Evolutionary conservation across 495 filamentous ascomycete species (phyloP), one percentile per base, ranked within the genome.

Genomic region (Aspergillus incahuasiensis): DNA sequence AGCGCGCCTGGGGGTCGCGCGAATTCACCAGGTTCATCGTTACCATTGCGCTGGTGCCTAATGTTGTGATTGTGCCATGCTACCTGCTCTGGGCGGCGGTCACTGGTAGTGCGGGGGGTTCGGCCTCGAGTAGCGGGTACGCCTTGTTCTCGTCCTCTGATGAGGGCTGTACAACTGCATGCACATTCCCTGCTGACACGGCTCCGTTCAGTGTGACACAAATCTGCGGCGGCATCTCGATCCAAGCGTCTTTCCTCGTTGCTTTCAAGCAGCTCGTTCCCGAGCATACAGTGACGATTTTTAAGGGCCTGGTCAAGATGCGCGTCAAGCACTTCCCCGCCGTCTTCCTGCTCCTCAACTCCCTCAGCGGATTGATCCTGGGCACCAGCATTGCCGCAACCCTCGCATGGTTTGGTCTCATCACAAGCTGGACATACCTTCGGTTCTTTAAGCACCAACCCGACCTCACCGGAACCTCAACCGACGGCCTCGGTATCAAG

Each of bases 221-320:
- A 53, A 89, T 97, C 62, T 89, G 86, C 64, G 95, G 95, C 57
- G 91, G 89, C 41, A 85, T 95, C 57, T 84, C 91, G 13, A 79
- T 96, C 48, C 92, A 97, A 71, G 90, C 88, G 30, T 91, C 89
- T 56, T 97, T 97, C 76, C 86, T 98, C 55, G 91, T 98, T 63
- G 90, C 94, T 52, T 97, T 97, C 74, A 97, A 96, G 73, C 95
- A 98, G 70, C 89, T 98, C 32, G 90, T 97, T 19, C 94, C 94
- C 24, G 91, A 96, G 66, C 94, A 98, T 72, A 97, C 94, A n/a
- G 92, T 98, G 38, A 89, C 91, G 0, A 81, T 98, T 58, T 89
- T 95, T 74, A 85, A 86, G 58, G 89, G 90, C 52, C 72, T 96
- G 45, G 66, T 98, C 48, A 95, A 92, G 51, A 82, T 97, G 63